These are phyloP conservation scores for Stachybotrys chartarum DNA, from an alignment of 2,329 filamentous ascomycete species.

Conservation along the genomic window DNA sequence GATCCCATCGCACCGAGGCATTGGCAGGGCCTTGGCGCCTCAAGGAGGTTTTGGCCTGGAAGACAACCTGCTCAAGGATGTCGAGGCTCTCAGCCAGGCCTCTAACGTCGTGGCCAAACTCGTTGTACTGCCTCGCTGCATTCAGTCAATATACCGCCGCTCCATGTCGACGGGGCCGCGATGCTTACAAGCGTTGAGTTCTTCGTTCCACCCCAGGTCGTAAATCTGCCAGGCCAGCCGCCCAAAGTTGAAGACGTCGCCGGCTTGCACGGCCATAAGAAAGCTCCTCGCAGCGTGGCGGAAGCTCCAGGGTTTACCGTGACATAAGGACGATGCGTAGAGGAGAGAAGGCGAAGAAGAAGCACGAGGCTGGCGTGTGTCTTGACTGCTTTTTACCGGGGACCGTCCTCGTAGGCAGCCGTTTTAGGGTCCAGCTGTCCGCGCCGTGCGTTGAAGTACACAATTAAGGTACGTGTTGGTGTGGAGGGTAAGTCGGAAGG, in stretches of 20 bases:
- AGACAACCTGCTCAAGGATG: conserved; percentile 19
- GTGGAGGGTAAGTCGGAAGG: no score
- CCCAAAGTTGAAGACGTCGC: conserved; percentile 23
- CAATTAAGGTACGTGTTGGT: no score
- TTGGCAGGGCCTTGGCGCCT: conserved; percentile 12
- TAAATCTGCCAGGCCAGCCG: conserved; percentile 25
- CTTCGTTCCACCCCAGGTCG: conserved; percentile 21
- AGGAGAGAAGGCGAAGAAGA: background rate
- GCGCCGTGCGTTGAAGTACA: no score
- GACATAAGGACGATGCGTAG: background rate
- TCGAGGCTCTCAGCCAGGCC: conserved; percentile 22
- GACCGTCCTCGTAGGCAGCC: background rate
- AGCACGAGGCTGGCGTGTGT: background rate
- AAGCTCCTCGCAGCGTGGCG: background rate
- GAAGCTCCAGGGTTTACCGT: background rate
- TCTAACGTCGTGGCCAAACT: conserved; percentile 23
- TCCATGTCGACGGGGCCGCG: conserved; percentile 4
- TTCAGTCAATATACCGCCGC: background rate
- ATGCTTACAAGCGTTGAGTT: conserved; percentile 24
- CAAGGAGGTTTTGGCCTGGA: conserved; percentile 17
- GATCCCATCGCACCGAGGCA: conserved; percentile 14
- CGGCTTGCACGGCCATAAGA: conserved; percentile 19
- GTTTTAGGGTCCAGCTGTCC: background rate
- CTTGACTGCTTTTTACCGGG: background rate
- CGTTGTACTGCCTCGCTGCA: conserved; percentile 21